Conservation (phyloP, 2,329 filamentous ascomycete genomes). For the Lachnellula hyalina region DNA sequence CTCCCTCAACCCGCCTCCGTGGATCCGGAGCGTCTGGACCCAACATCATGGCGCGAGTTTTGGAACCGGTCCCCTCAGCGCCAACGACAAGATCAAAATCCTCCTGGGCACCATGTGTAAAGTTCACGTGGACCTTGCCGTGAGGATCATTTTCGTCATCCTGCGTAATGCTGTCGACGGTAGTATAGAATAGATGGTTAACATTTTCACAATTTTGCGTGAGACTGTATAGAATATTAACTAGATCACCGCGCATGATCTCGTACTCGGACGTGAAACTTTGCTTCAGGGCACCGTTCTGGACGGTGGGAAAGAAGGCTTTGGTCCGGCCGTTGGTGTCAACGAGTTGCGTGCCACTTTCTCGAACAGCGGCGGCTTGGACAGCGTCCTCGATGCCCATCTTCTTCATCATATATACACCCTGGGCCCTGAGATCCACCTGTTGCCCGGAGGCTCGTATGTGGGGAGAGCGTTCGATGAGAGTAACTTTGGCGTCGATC, state of each 20-base stretch:
- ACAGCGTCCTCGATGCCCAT: conserved; percentile 46
- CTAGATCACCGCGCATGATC: conserved; percentile 39
- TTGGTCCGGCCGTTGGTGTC: conserved; percentile 32
- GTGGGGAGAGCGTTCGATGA: conserved; percentile 36
- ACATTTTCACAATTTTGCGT: conserved; percentile 23
- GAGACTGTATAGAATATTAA: conserved; percentile 34
- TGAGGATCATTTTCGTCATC: neutral
- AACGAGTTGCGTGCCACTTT: conserved; percentile 42
- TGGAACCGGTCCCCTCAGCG: conserved; percentile 40
- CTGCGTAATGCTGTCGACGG: conserved; percentile 22
- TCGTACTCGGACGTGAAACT: conserved; percentile 39
- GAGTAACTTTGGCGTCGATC: conserved; percentile 32
- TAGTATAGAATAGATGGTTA: conserved; percentile 30
- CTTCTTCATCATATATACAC: conserved; percentile 42
- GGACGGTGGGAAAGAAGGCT: conserved; percentile 36
- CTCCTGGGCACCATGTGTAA: conserved; percentile 1
- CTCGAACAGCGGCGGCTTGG: conserved; percentile 36
- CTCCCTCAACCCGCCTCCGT: conserved; percentile 5
- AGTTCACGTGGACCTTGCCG: conserved; percentile 9
- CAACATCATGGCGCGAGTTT: conserved; percentile 39
- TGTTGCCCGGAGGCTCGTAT: conserved; percentile 46
- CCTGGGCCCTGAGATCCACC: conserved; percentile 47
- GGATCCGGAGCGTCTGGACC: conserved; percentile 13
- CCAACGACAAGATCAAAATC: conserved; percentile 36
- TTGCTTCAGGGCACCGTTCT: conserved; percentile 18